Percentiles rank a stretch among this genome's conserved stretches.
Conservation (phyloP, 176 grass and related monocot genomes). For the Avena eriantha region DNA sequence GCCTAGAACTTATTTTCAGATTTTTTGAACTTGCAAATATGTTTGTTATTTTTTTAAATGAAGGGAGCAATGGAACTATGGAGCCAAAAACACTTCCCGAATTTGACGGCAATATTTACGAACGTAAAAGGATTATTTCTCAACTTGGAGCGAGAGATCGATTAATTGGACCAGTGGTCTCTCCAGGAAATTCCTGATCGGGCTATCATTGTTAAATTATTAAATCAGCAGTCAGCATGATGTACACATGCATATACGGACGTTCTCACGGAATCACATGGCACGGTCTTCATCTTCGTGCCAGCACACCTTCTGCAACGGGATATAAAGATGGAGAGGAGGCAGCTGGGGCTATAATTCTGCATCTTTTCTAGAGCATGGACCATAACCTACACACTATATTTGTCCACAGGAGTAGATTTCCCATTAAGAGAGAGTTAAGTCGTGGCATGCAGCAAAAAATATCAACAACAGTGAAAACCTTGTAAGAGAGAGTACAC, state of each 20-base stretch:
- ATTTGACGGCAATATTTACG: background rate
- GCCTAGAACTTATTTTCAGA: too few relatives aligned
- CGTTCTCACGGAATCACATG: background rate
- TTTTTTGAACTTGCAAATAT: too few relatives aligned
- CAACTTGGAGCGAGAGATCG: background rate
- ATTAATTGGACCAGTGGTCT: background rate
- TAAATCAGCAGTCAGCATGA: conserved; percentile 3
- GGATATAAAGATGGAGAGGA: background rate
- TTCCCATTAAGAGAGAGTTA: too few relatives aligned
- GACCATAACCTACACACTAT: background rate
- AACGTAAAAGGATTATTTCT: background rate
- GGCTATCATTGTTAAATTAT: background rate
- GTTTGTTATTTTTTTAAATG: too few relatives aligned
- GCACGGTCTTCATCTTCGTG: background rate
- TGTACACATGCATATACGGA: background rate
- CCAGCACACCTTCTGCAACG: background rate
- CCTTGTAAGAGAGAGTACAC: too few relatives aligned
- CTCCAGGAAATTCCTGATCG: background rate
- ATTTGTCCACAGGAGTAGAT: too few relatives aligned
- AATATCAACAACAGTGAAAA: too few relatives aligned
- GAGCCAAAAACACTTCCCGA: too few relatives aligned
- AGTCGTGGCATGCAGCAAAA: too few relatives aligned
- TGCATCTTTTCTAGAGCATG: background rate
- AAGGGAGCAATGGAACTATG: too few relatives aligned
- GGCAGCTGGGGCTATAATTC: background rate